Base-by-base conservation (phyloP, 2,329 filamentous ascomycete species). In the Colletotrichum sp. region DNA sequence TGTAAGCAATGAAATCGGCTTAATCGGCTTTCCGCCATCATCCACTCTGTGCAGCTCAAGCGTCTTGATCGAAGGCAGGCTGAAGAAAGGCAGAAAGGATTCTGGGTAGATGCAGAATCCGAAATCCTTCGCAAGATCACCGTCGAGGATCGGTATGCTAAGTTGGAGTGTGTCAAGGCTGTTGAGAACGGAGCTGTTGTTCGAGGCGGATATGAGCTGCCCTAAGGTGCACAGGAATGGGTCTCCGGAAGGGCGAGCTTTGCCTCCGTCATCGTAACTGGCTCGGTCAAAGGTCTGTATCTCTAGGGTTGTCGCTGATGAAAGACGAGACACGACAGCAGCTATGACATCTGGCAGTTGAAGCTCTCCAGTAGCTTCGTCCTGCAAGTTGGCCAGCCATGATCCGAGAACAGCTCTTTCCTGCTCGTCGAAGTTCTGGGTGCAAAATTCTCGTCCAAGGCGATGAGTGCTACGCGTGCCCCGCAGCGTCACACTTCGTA, bases 11-110 rank as follows among this genome's bases (percentile, higher is more conserved):
- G 30, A 19, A 7, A 59, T 3, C 19, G 32, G 25, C 25, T 39
- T 34, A 7, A 67, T 8, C 13, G 32, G 25, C n/a, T 39, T 34
- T n/a, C 62, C 44, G n/a, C 32, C 44, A 19, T 71, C 69, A 8
- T 71, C 49, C 25, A 59, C 62, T 9, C 69, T 63, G 11, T 71
- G 69, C 1, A 71, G 22, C 44, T 71, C 69, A 13, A 71, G 9
- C 19, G 12, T 71, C 13, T 19, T 29, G 25, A 67, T 25, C 25
- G n/a, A 49, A 19, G 69, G 69, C 13, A 71, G 62, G 44, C 66
- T 4, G 27, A 67, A 71, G 1, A 71, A 16, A 5, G 69, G 62
- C 8, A 59, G 19, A 7, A 71, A 32, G 9, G 49, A 59, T 6
- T 59, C 69, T 49, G n/a, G 12, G 27, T 61, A 27, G 2, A 62